Evolutionary conservation across 495 filamentous ascomycete species (phyloP).

Genomic region (Cryomyces minteri): DNA sequence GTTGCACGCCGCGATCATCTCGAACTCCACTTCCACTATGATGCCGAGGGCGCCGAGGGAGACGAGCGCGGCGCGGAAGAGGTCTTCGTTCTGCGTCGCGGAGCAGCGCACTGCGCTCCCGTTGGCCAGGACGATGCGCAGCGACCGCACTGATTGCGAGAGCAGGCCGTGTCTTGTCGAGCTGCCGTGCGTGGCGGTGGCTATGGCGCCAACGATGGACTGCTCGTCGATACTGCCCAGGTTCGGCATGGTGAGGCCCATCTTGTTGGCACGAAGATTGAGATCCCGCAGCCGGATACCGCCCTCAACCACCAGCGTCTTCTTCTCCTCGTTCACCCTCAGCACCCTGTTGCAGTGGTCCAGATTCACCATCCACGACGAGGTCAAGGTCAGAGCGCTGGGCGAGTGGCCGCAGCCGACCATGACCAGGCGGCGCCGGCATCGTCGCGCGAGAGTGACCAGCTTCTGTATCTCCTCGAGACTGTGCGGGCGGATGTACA

Average conservation of each 20-base stretch:
- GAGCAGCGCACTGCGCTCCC: slow-evolving; percentile 62
- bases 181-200: slow-evolving; percentile 84
- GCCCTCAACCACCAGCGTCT: slow-evolving; percentile 57
- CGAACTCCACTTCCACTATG: slow-evolving; percentile 71
- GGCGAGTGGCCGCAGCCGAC: slow-evolving; percentile 84
- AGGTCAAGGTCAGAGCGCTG: slow-evolving; percentile 82
- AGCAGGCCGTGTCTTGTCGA: slow-evolving; percentile 69
- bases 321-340: slow-evolving; percentile 40
- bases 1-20: slow-evolving; percentile 56
- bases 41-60: slow-evolving; percentile 83
- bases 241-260: slow-evolving; percentile 68
- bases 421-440: slow-evolving; percentile 58
- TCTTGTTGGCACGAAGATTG: slow-evolving; percentile 43
- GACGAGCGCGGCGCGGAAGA: slow-evolving; percentile 78
- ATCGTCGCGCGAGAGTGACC: slow-evolving; percentile 62
- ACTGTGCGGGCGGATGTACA: slow-evolving; percentile 69
- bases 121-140: slow-evolving; percentile 71
- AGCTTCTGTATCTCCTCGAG: slow-evolving; percentile 67
- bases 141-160: slow-evolving; percentile 48
- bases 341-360: slow-evolving; percentile 63
- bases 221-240: slow-evolving; percentile 90
- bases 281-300: slow-evolving; percentile 68
- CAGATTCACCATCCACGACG: slow-evolving; percentile 85
- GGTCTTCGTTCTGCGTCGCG: slow-evolving; percentile 43
- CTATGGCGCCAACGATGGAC: slow-evolving; percentile 81